These are phyloP conservation scores for Vachellia collinsii DNA, from an alignment of 306 rosid genomes.

Conservation along the genomic window DNA sequence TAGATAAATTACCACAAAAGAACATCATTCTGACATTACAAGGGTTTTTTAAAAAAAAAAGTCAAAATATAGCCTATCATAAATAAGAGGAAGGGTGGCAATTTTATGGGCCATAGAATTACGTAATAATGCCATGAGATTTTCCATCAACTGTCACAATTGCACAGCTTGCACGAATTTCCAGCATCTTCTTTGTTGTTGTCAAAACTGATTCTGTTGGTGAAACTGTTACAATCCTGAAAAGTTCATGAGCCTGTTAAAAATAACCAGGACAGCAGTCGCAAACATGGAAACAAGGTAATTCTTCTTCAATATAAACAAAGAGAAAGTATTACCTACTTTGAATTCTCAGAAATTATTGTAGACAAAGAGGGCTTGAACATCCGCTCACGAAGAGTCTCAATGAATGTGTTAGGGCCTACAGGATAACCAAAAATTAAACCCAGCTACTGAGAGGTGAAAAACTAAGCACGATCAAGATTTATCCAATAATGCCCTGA, in stretches of 20 bases:
- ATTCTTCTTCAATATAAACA: slow-evolving; percentile 31
- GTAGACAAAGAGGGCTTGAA: slow-evolving; percentile 95
- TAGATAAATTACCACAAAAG: slow-evolving; percentile 1
- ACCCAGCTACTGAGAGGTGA: slow-evolving; percentile 16
- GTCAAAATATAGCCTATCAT: neutral
- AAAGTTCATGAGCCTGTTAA: slow-evolving; percentile 44
- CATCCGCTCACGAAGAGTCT: slow-evolving; percentile 85
- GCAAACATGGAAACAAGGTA: slow-evolving; percentile 30
- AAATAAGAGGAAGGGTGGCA: slow-evolving; percentile 1
- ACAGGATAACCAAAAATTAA: slow-evolving; percentile 41
- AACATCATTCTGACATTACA: slow-evolving; percentile 3
- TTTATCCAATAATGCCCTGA: neutral
- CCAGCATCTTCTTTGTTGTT: slow-evolving; percentile 92
- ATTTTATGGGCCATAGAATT: slow-evolving; percentile 40
- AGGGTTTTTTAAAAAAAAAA: neutral
- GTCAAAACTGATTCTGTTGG: slow-evolving; percentile 78
- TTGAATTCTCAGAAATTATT: slow-evolving; percentile 83
- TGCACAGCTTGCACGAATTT: slow-evolving; percentile 72
- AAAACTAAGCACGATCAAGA: slow-evolving; percentile 6
- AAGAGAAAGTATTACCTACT: slow-evolving; percentile 87
- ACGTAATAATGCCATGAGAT: slow-evolving; percentile 95
- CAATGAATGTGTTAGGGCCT: slow-evolving; percentile 85
- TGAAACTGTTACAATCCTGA: slow-evolving; percentile 76
- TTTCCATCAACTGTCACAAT: slow-evolving; percentile 83
- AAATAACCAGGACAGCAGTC: slow-evolving; percentile 32